Evolutionary conservation across 2,329 filamentous ascomycete genomes (phyloP), one percentile per base, ranked within the genome.

Genomic region (Pseudogymnoascus sp.): DNA sequence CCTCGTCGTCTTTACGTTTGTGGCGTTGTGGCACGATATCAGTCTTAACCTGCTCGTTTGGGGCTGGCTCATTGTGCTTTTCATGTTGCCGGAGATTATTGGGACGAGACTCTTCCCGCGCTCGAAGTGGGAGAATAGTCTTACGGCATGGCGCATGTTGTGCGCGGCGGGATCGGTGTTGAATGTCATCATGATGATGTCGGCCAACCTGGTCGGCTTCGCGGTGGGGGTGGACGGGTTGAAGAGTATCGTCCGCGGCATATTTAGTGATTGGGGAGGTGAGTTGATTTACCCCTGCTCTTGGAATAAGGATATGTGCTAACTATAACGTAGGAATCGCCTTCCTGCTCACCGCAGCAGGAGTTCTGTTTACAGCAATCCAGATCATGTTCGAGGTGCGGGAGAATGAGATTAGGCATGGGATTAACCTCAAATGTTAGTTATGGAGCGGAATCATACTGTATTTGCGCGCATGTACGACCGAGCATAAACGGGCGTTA

Each of bases 311-410:
- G 31, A 5, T 5, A 33, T n/a, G 26, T 33, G 29, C 50, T 56
- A 56, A 56, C 1, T 21, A 33, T 33, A 1, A 33, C 4, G 5
- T 6, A 56, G 50, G 95, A 0, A 72, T 89, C 9, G 73, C 84
- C 1, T 99, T 96, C 74, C 76, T 97, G 50, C 72, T 86, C 10
- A 80, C 80, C 2, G 89, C 91, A 3, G 93, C 86, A 71, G 77
- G 75, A n/a, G 86, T 84, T 46, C 76, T 97, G 7, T 99, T 96
- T 73, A 86, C 93, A 0, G 93, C 89, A 26, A 84, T 89, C 44
- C 93, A 97, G 77, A 79, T 97, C 71, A 99, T 99, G 95, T 97
- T 97, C 78, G 95, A 99, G 79, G 83, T 96, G 68, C 82, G 95
- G 61, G 91, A 97, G 78, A 81, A 83, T 44, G 95, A 99, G 79